Evolutionary conservation across 805 yeast species (phyloP), one percentile per base, ranked within the genome.

Genomic region (Jamesozyma lodderae): DNA sequence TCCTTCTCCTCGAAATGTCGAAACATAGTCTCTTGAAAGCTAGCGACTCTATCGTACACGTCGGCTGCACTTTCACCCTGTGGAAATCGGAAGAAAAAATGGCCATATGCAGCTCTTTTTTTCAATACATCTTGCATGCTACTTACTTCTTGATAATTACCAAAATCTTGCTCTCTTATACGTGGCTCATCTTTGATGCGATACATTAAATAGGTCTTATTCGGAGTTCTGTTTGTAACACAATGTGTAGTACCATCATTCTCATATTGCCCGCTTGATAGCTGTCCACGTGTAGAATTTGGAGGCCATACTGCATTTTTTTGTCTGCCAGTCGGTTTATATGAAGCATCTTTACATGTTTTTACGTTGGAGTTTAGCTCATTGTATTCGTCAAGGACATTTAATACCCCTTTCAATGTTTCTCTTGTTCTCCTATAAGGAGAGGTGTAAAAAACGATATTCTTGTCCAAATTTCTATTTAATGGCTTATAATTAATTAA

Each of bases 41-140:
- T 82, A 2, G 95, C 83, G 44, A 88, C 81, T 34, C 96, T 68
- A 60, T 88, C 96, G 60, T 77, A 88, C 8, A 88, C 96, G 59
- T 88, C 96, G 0, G 96, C 96, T 0, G 96, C 96, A 51, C 92
- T 80, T 59, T 88, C 96, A 9, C 96, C 96, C 51, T 82, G 78
- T 4, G 95, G 95, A 22, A 88, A 88, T 39, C 96, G 63, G 57
- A 82, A 88, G 59, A 88, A 88, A 53, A 81, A 81, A 57, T 79
- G 84, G 0, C 96, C 96, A 61, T 88, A 88, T 44, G 77, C 75
- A 0, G 94, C 88, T 33, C 96, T 64, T 50, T 84, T 94, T 39
- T 72, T 70, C 86, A 95, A 81, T 24, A 86, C 80, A 47, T 69
- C 67, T 47, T 79, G 80, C 94, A 87, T 87, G 39, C 75, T 77